Percentiles rank a stretch among this genome's conserved stretches.
phyloP scores from a whole-genome alignment of 176 grass and related monocot species.

The Aegilops umbellulata region DNA sequence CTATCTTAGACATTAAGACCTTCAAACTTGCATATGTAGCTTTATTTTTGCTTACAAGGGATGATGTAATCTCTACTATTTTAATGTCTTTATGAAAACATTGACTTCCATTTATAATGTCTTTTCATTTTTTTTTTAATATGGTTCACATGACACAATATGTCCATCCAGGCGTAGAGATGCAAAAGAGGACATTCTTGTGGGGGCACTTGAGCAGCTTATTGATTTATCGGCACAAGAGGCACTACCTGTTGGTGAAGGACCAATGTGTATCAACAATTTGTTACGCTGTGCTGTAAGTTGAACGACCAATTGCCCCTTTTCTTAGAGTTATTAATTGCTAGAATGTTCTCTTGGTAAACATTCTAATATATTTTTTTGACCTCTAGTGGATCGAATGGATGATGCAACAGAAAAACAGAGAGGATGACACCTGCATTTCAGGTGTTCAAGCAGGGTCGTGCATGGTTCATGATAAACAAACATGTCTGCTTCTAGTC shows the following conservation, averaged over 20 bases:
- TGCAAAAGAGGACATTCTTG: conserved; percentile 38
- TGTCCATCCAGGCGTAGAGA: conserved; percentile 26
- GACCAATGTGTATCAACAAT: conserved; percentile 14
- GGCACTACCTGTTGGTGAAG: not conserved
- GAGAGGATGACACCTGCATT: not conserved
- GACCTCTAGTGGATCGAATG: conserved; percentile 67
- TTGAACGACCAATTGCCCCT: not conserved
- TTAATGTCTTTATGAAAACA: not conserved
- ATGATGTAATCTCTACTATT: not conserved
- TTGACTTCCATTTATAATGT: not conserved
- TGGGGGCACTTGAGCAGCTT: conserved; percentile 36
- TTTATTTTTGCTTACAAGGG: not conserved
- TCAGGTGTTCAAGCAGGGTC: not conserved
- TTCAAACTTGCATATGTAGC: not conserved
- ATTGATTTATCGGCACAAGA: conserved; percentile 41
- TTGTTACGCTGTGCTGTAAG: conserved; percentile 51
- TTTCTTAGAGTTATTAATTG: not conserved
- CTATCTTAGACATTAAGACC: not conserved
- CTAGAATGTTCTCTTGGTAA: not conserved
- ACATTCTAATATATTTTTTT: not conserved
- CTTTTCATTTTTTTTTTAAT: not conserved
- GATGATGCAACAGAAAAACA: conserved; percentile 42
- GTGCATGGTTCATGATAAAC: conserved; percentile 15
- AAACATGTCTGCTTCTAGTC: conserved; percentile 57
- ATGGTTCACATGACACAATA: not conserved